These are phyloP conservation scores for Aspergillus wentii DNA, from an alignment of 495 filamentous ascomycete genomes.

Conservation along the genomic window DNA sequence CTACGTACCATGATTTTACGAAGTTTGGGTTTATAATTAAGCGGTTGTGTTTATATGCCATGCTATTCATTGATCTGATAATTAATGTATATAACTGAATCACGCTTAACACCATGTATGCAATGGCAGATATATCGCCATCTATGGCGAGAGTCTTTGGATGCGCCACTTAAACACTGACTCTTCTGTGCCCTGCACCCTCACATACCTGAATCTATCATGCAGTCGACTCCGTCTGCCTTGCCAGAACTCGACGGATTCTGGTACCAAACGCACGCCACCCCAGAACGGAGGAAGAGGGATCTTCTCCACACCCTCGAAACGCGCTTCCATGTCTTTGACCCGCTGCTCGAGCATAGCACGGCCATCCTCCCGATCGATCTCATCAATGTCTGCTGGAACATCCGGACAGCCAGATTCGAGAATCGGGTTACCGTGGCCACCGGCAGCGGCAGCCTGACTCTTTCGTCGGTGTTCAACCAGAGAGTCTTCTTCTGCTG, in stretches of 20 bases:
- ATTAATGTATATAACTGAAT: no score
- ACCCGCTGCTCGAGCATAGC: constrained; percentile 63
- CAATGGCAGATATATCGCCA: no score
- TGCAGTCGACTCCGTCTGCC: constrained; percentile 82
- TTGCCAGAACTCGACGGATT: constrained; percentile 92
- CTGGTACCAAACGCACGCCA: constrained; percentile 78
- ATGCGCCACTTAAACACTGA: constrained; percentile 46
- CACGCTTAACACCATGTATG: no score
- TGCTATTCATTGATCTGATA: background rate
- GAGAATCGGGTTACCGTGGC: no score
- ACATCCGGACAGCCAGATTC: constrained; percentile 27
- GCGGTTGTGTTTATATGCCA: no score
- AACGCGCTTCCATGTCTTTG: constrained; percentile 63
- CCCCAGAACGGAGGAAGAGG: constrained; percentile 95
- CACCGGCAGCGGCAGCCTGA: constrained; percentile 26
- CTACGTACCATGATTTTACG: no score
- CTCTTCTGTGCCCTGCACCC: constrained; percentile 47
- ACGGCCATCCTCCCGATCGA: constrained; percentile 57
- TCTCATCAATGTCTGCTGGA: constrained; percentile 55
- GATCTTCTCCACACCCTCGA: constrained; percentile 69
- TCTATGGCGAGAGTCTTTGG: constrained; percentile 39
- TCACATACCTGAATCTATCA: constrained; percentile 86
- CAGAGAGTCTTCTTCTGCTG: constrained; percentile 23
- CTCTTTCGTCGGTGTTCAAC: constrained; percentile 26
- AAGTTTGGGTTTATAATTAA: no score